Conservation (phyloP, 768 basidiomycete species). For the Mycena sanguinolenta region DNA sequence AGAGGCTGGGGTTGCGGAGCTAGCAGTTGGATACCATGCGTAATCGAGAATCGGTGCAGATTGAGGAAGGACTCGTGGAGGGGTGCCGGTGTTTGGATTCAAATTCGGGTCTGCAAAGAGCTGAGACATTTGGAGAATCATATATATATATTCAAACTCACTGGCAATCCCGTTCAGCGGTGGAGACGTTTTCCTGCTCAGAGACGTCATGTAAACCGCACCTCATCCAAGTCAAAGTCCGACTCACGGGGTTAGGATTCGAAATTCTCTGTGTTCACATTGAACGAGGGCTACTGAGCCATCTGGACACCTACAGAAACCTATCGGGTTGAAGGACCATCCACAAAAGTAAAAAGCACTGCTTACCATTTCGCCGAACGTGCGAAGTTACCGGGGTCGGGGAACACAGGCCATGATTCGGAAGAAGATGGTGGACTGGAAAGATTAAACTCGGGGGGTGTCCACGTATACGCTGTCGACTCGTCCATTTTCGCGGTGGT, state of each 20-base stretch:
- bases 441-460: conserved; percentile 47
- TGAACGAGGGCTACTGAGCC: conserved; percentile 76
- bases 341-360: no score
- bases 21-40: conserved; percentile 88
- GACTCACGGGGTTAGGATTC: conserved; percentile 65
- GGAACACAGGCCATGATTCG: conserved; percentile 31
- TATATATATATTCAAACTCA: neutral
- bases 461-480: conserved; percentile 39
- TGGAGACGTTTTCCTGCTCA: conserved; percentile 3
- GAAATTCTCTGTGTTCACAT: conserved; percentile 78
- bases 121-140: conserved; percentile 3
- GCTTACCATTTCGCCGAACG: conserved; percentile 68
- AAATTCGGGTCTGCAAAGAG: neutral
- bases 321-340: neutral
- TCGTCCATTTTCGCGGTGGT: conserved; percentile 10
- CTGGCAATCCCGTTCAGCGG: conserved; percentile 10
- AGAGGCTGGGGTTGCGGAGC: conserved; percentile 64
- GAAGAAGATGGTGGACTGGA: conserved; percentile 31
- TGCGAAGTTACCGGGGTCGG: conserved; percentile 61
- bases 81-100: neutral
- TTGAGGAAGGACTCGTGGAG: conserved; percentile 54
- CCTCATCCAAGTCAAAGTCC: neutral
- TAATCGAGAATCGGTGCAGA: conserved; percentile 83
- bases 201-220: neutral
- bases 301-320: conserved; percentile 74